phyloP scores from a whole-genome alignment of 441 rosid species.

The Erodium texanum region DNA sequence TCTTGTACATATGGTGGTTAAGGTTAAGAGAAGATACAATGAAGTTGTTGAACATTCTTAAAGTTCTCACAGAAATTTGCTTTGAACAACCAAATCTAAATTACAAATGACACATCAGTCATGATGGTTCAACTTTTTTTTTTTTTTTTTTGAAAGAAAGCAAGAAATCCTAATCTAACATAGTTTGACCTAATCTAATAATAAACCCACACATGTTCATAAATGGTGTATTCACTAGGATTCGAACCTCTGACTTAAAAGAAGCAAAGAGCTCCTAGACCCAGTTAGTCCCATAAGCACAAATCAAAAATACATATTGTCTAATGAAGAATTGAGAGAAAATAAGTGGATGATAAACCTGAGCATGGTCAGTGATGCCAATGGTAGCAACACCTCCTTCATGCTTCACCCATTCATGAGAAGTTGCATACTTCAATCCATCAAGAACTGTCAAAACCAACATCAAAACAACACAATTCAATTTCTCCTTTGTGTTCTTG shows the following conservation, averaged over 20 bases:
- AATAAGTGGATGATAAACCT: conserved; percentile 34
- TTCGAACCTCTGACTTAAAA: too few relatives aligned
- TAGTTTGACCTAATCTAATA: too few relatives aligned
- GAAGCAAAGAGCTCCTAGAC: too few relatives aligned
- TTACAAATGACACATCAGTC: neutral
- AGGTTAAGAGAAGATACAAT: neutral
- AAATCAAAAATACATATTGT: too few relatives aligned
- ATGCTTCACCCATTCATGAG: conserved; percentile 93
- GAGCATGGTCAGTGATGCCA: conserved; percentile 95
- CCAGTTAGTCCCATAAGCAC: too few relatives aligned
- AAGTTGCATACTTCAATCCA: conserved; percentile 78
- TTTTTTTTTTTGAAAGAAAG: too few relatives aligned
- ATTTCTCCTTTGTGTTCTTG: neutral
- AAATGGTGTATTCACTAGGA: too few relatives aligned
- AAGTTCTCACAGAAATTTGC: neutral
- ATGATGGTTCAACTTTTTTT: too few relatives aligned
- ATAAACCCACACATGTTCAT: too few relatives aligned
- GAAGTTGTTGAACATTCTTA: neutral
- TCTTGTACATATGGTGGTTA: neutral
- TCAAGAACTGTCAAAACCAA: conserved; percentile 53
- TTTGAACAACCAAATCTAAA: neutral
- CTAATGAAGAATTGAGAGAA: neutral
- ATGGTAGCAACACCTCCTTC: conserved; percentile 76
- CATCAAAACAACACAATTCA: neutral
- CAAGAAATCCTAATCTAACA: too few relatives aligned